Evolutionary conservation across 768 basidiomycete species (phyloP), one percentile per base, ranked within the genome.

Genomic region (Harrya chromipes): DNA sequence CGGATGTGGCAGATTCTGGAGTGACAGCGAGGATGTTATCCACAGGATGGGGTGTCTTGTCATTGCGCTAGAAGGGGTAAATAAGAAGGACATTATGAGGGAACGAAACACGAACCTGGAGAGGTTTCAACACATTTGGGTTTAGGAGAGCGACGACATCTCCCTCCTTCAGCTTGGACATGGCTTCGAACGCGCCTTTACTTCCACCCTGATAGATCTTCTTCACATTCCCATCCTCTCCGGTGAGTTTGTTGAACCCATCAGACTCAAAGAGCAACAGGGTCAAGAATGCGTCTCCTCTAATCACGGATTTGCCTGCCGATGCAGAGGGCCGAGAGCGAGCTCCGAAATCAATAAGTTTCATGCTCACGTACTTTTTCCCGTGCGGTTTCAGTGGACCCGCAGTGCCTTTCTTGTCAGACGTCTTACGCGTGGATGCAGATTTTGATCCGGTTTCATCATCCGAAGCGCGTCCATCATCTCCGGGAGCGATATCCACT

Each of bases 191-290:
- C 4, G 94, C 94, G 5, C 97, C 97, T 6, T 84, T 82, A 56
- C 91, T 93, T 3, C 95, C 95, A 0, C 97, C 95, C 55, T 76
- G 81, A 66, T 94, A 95, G 0, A 86, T 52, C 61, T 83, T 91
- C 54, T 75, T 74, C 34, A 76, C 71, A 33, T 68, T 77, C 31
- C 73, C 70, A 42, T 82, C 75, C 6, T 79, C 82, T 24, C 64
- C 72, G 4, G 74, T 74, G 13, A 85, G 60, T 12, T 77, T 61
- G 49, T 88, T 85, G 49, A 79, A 80, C 1, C 76, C 66, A 59
- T 97, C 93, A 20, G 93, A 78, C 64, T 98, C 93, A 59, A 98
- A 97, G 26, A 99, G 74, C 38, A 97, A 67, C 51, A 99, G 63
- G 12, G 86, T 84, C 38, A 99, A 68, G 46, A 85, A 79, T 0